Evolutionary conservation across 441 rosid genomes (phyloP).

Genomic region (Pelargonium cotyledonis): DNA sequence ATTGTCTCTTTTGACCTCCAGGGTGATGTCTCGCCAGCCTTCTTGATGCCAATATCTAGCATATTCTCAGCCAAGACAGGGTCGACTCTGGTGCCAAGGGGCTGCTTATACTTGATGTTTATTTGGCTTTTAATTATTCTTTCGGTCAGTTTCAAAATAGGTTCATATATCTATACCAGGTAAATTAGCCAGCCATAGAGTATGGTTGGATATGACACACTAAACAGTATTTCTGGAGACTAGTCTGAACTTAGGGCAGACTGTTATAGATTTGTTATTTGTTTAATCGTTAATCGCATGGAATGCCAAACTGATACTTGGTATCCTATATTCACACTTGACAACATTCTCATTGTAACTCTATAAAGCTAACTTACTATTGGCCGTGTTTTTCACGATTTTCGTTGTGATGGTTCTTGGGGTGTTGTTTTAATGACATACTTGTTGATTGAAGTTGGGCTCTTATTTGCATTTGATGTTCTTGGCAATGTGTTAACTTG

Average conservation of each 20-base stretch:
- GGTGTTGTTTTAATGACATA: too few species aligned
- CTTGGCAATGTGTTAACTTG: too few species aligned
- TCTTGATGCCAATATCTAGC: slow-evolving; percentile 17
- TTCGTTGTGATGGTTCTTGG: too few species aligned
- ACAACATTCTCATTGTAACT: slow-evolving; percentile 1
- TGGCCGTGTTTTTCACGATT: too few species aligned
- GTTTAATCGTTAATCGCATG: not conserved
- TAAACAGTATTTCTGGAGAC: not conserved
- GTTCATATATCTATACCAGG: slow-evolving; percentile 49
- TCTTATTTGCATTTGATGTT: too few species aligned
- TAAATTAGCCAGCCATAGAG: slow-evolving; percentile 17
- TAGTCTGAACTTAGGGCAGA: not conserved
- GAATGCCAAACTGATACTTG: not conserved
- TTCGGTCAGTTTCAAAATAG: slow-evolving; percentile 56
- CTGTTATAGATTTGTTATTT: slow-evolving; percentile 1
- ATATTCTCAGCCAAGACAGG: slow-evolving; percentile 38
- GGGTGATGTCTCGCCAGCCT: slow-evolving; percentile 22
- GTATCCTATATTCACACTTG: not conserved
- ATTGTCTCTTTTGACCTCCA: slow-evolving; percentile 41
- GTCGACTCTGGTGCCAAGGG: slow-evolving; percentile 33
- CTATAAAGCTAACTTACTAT: not conserved
- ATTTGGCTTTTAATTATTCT: slow-evolving; percentile 55
- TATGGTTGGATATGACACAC: not conserved
- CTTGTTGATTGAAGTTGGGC: too few species aligned
- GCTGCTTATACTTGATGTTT: slow-evolving; percentile 50